Conservation (phyloP, 208 protist species). For the Leishmania martiniquensis region DNA sequence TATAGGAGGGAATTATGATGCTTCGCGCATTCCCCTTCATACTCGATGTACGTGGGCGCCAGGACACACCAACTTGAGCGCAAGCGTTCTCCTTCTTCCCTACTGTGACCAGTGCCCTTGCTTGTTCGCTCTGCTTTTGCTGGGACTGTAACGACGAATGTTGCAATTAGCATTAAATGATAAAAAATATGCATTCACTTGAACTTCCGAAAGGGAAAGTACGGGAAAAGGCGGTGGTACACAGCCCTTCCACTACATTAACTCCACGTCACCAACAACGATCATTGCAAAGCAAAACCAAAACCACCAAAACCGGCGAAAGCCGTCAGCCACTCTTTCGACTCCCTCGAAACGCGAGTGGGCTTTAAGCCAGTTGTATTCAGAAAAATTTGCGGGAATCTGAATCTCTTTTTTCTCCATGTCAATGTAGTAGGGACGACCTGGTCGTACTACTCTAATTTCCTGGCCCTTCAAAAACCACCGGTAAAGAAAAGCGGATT, state of each 20-base stretch:
- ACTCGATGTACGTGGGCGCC: not conserved
- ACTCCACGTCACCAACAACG: slow-evolving; percentile 82
- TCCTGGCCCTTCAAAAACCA: slow-evolving; percentile 84
- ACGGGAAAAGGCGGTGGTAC: not conserved
- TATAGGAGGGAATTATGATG: not conserved
- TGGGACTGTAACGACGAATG: slow-evolving; percentile 8
- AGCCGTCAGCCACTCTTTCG: slow-evolving; percentile 56
- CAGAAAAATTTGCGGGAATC: slow-evolving; percentile 86
- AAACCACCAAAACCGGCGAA: slow-evolving; percentile 82
- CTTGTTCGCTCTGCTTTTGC: not conserved
- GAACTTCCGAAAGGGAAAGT: not conserved
- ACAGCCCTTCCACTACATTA: slow-evolving; percentile 42
- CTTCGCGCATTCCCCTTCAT: not conserved
- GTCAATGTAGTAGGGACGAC: slow-evolving; percentile 73
- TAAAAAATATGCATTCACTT: not conserved
- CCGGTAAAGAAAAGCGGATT: slow-evolving; percentile 78
- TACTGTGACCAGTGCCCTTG: not conserved
- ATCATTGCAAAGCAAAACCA: slow-evolving; percentile 83
- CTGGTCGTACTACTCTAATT: slow-evolving; percentile 72
- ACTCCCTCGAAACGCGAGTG: slow-evolving; percentile 67
- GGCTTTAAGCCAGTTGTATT: slow-evolving; percentile 83
- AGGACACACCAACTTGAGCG: not conserved
- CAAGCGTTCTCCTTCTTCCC: not conserved
- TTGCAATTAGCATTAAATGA: slow-evolving; percentile 6
- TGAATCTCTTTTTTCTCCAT: slow-evolving; percentile 76